Conservation (phyloP, 73 alveolate species). For the Durusdinium trenchii region DNA sequence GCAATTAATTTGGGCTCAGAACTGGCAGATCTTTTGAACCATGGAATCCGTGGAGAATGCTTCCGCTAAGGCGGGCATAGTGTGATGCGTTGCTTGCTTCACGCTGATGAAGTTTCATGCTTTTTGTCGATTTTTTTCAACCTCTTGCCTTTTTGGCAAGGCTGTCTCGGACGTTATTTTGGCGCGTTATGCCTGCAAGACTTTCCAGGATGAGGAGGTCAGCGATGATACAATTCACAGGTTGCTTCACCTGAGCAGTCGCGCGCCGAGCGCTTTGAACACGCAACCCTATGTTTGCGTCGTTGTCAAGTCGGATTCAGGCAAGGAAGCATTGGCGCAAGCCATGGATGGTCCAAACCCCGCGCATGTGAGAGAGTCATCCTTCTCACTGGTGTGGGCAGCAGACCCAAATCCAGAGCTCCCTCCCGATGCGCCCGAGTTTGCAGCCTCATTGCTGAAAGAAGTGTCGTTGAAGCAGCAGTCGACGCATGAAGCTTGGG, state of each 20-base stretch:
- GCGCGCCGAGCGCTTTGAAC: slow-evolving; percentile 52
- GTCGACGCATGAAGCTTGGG: slow-evolving; percentile 49
- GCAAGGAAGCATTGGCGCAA: not conserved
- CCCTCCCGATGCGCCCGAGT: slow-evolving; percentile 53
- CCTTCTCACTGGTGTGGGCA: slow-evolving; percentile 49
- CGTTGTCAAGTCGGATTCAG: not conserved
- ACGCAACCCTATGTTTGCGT: not conserved
- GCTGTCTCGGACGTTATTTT: slow-evolving; percentile 2
- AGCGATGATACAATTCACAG: too few species aligned
- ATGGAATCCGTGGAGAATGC: not conserved
- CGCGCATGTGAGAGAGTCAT: not conserved
- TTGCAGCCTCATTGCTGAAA: slow-evolving; percentile 10
- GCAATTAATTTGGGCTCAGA: slow-evolving; percentile 37
- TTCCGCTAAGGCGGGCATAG: slow-evolving; percentile 13
- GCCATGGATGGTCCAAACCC: slow-evolving; percentile 85
- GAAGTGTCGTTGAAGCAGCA: slow-evolving; percentile 57
- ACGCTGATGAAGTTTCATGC: slow-evolving; percentile 2
- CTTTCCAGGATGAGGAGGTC: not conserved
- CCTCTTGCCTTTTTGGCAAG: slow-evolving; percentile 6
- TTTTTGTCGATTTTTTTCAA: not conserved
- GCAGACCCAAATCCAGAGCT: slow-evolving; percentile 60
- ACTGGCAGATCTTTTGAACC: slow-evolving; percentile 19
- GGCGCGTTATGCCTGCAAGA: slow-evolving; percentile 44
- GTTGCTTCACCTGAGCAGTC: not conserved
- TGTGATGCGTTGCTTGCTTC: slow-evolving; percentile 7